phyloP scores from a whole-genome alignment of 441 rosid species.

The Gossypium trilobum region DNA sequence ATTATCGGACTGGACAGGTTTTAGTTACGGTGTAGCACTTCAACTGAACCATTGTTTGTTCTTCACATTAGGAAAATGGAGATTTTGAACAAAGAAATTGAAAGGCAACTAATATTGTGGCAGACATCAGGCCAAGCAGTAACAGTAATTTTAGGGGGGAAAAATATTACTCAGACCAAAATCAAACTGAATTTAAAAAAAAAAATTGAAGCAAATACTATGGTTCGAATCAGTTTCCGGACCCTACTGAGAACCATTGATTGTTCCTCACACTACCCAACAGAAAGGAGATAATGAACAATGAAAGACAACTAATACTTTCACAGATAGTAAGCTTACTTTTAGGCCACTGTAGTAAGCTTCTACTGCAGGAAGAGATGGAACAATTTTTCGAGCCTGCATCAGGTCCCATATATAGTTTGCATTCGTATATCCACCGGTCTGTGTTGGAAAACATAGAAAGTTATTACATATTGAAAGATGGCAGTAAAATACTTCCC shows the following conservation, averaged over 20 bases:
- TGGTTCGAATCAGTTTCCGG: neutral
- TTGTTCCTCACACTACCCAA: neutral
- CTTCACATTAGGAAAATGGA: no score
- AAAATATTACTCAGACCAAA: neutral
- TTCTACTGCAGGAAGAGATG: conserved; percentile 49
- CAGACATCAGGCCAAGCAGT: no score
- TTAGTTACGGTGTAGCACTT: neutral
- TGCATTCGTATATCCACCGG: conserved; percentile 77
- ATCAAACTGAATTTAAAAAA: neutral
- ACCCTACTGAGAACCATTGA: neutral
- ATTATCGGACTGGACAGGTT: no score
- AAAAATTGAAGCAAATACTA: neutral
- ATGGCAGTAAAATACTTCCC: neutral
- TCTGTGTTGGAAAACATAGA: conserved; percentile 30
- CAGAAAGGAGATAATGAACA: neutral
- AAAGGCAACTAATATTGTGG: no score
- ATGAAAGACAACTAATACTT: neutral
- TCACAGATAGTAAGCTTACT: conserved; percentile 30
- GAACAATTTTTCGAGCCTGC: conserved; percentile 46
- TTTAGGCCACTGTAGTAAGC: conserved; percentile 78
- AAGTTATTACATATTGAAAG: neutral
- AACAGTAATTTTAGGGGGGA: no score
- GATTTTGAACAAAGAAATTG: no score
- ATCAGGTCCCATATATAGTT: conserved; percentile 85
- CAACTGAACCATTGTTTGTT: no score